Percentiles rank a stretch among this genome's conserved stretches.
These are phyloP conservation scores for Chytriomyces sp. DNA, from an alignment of 192 early-diverging fungal genomes.

Conservation along the genomic window DNA sequence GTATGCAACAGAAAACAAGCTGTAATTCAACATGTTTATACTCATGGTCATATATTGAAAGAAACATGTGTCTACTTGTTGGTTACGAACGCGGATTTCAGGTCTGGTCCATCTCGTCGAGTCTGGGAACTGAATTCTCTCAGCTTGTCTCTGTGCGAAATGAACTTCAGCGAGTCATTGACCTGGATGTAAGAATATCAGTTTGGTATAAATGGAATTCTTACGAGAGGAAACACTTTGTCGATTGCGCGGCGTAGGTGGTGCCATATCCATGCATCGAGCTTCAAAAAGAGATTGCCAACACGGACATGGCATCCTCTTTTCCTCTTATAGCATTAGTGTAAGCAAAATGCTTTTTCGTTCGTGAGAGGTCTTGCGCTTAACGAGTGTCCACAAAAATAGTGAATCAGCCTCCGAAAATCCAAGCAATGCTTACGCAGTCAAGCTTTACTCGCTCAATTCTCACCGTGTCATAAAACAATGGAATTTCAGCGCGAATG, in stretches of 20 bases:
- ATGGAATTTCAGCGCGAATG: slow-evolving; percentile 52
- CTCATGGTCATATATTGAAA: neutral
- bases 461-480: slow-evolving; percentile 55
- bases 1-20: neutral
- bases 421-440: slow-evolving; percentile 7
- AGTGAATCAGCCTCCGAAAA: neutral
- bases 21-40: neutral
- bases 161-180: slow-evolving; percentile 50
- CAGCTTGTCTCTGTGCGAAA: slow-evolving; percentile 58
- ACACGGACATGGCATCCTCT: neutral
- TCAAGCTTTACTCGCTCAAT: slow-evolving; percentile 65
- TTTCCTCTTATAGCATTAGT: slow-evolving; percentile 15
- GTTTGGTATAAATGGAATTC: neutral
- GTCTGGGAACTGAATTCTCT: slow-evolving; percentile 69
- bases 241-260: neutral
- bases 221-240: neutral
- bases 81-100: slow-evolving; percentile 79
- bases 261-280: neutral
- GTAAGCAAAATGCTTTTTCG: neutral
- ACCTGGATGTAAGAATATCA: slow-evolving; percentile 51
- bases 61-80: slow-evolving; percentile 61
- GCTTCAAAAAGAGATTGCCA: slow-evolving; percentile 3
- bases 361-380: neutral
- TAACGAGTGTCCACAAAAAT: slow-evolving; percentile 4
- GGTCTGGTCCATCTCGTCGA: slow-evolving; percentile 75